Evolutionary conservation across 2,329 filamentous ascomycete species (phyloP).

Genomic region (Colletotrichum viniferum): DNA sequence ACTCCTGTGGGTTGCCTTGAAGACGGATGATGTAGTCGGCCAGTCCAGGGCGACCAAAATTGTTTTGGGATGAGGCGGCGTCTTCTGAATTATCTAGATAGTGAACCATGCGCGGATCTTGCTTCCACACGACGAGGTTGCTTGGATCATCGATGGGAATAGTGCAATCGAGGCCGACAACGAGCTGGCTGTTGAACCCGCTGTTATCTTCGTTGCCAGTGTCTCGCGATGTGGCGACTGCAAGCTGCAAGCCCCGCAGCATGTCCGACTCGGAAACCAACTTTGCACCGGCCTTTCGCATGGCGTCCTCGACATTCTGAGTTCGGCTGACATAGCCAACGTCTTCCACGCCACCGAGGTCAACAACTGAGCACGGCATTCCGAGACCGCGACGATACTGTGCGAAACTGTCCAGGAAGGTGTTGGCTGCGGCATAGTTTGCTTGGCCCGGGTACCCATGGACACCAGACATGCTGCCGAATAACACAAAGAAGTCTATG

Average conservation of each 20-base stretch:
- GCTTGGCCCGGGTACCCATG: conserved; percentile 39
- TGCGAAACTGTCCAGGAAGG: conserved; percentile 43
- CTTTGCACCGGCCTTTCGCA: background rate
- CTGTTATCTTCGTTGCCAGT: background rate
- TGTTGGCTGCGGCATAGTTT: conserved; percentile 45
- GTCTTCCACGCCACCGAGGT: conserved; percentile 42
- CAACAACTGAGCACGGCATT: conserved; percentile 39
- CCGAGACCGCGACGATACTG: conserved; percentile 37
- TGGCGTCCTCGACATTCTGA: conserved; percentile 28
- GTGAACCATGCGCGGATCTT: background rate
- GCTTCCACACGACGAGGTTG: background rate
- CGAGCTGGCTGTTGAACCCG: background rate
- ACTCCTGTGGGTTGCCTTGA: background rate
- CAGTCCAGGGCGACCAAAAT: background rate
- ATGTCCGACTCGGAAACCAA: background rate
- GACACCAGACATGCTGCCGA: conserved; percentile 37
- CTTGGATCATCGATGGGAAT: background rate
- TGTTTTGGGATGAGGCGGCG: background rate
- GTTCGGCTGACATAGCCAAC: conserved; percentile 39
- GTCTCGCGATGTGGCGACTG: background rate
- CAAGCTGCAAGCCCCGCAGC: background rate
- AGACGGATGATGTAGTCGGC: background rate
- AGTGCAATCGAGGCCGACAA: background rate
- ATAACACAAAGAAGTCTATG: conserved; percentile 43
- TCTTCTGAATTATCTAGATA: background rate